These are phyloP conservation scores for Fusarium agapanthi DNA, from an alignment of 2,329 filamentous ascomycete species.

Conservation along the genomic window DNA sequence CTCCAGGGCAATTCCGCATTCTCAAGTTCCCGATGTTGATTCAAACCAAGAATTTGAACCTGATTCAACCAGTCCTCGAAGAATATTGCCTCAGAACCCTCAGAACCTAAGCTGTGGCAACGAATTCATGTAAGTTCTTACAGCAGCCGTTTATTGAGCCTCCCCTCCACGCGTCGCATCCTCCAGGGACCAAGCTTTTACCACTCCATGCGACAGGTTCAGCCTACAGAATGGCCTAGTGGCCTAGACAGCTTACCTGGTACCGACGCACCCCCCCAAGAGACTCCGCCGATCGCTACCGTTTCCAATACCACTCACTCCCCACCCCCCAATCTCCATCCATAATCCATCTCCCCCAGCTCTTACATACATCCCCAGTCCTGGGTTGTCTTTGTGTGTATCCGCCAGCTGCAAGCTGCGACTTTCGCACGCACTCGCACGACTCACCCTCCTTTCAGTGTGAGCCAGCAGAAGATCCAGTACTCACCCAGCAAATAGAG, in stretches of 20 bases:
- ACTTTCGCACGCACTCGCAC: constrained; percentile 17
- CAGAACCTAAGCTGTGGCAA: neutral
- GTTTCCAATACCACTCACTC: constrained; percentile 25
- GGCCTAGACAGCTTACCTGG: constrained; percentile 9
- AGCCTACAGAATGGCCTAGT: neutral
- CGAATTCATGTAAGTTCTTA: neutral
- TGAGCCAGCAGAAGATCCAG: neutral
- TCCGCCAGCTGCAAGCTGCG: constrained; percentile 23
- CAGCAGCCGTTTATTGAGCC: neutral
- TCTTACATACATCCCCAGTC: constrained; percentile 24
- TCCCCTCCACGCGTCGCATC: constrained; percentile 15
- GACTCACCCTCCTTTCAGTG: constrained; percentile 7
- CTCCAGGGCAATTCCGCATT: neutral
- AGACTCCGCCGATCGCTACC: constrained; percentile 31
- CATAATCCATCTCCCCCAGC: constrained; percentile 21
- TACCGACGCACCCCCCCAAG: constrained; percentile 22
- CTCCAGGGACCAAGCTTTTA: constrained; percentile 27
- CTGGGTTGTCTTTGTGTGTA: constrained; percentile 13
- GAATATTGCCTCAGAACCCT: neutral
- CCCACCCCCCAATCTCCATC: constrained; percentile 26
- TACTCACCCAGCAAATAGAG: neutral
- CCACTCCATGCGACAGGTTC: constrained; percentile 1
- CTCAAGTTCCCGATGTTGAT: neutral
- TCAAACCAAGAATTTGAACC: neutral
- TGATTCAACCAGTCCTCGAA: neutral